Evolutionary conservation across 306 rosid genomes (phyloP).

Genomic region (Ormosia emarginata): DNA sequence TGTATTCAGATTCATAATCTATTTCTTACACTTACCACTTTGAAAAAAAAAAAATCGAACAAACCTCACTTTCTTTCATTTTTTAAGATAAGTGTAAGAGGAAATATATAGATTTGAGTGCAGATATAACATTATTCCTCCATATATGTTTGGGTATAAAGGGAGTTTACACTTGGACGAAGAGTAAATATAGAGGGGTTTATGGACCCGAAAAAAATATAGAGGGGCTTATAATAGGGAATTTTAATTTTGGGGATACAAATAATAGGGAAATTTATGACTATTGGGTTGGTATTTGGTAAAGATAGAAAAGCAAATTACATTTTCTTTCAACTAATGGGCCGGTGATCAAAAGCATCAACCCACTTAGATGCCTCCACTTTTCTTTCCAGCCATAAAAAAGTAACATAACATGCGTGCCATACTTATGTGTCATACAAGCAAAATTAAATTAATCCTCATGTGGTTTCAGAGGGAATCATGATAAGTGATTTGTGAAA

Average conservation of each 20-base stretch:
- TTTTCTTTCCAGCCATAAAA: conserved; percentile 14
- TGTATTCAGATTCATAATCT: too few species aligned
- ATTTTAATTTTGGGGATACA: not conserved
- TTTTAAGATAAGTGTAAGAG: too few species aligned
- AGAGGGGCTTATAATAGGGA: not conserved
- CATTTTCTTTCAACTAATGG: conserved; percentile 19
- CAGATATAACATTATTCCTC: too few species aligned
- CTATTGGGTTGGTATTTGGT: not conserved
- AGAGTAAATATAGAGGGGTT: not conserved
- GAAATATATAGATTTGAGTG: too few species aligned
- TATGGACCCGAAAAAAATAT: too few species aligned
- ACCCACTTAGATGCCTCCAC: conserved; percentile 16
- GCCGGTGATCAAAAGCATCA: conserved; percentile 24
- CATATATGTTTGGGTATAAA: not conserved
- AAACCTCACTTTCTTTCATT: too few species aligned
- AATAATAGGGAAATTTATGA: not conserved
- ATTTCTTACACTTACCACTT: too few species aligned
- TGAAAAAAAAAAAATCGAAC: too few species aligned
- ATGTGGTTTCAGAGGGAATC: not conserved
- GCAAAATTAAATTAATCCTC: conserved; percentile 3
- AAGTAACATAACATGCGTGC: not conserved
- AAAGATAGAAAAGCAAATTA: conserved; percentile 4
- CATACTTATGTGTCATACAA: not conserved
- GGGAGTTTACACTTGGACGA: not conserved
- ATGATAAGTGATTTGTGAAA: conserved; percentile 27